Base-by-base conservation (phyloP, 139 green algal genomes). In the Micractinium conductrix region DNA sequence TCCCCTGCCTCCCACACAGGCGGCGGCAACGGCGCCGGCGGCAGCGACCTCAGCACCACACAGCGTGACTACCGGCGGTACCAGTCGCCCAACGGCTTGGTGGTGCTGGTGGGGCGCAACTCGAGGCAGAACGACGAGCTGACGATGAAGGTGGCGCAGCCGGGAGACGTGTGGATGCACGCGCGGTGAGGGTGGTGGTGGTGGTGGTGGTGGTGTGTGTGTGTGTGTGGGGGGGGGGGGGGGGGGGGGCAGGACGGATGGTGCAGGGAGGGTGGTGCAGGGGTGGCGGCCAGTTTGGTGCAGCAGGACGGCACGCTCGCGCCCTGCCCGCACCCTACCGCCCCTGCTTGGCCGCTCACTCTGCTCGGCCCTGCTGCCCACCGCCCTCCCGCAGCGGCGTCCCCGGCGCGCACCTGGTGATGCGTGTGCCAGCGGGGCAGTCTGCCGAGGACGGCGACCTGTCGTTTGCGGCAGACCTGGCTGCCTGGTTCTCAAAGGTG, bases 111-210 rank as follows among this genome's bases (percentile, higher is more conserved):
- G 28, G 95, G 95, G 33, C 88, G 95, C 35, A 98, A 95, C 89
- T 96, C 95, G 87, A 88, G 87, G 50, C 93, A 98, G 84, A 98
- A 98, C 81, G 95, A 98, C 80, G 86, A 93, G 81, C 88, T 98
- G 84, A 94, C 87, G 37, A 88, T 89, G 35, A 70, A 87, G 76
- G 80, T 96, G 28, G 94, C 94, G 2, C 84, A 93, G 35, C 60
- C 79, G 35, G 76, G 87, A 12, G 95, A 98, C 79, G 65, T 97
- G 30, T 98, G 95, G 95, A 93, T 98, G 89, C 95, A 98, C 84
- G 93, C 94, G 21, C 76, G 95, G 38, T 84, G 78, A 10, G 78
- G 30, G 78, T 58, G 60, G 60, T 14, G 22, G 10, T 28, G n/a
- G 28, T 33, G 19, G 37, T 12, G 55, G 2, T 6, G 38, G 55